Base-by-base conservation (phyloP, 352 stramenopile species). In the Globisporangium paddicum region DNA sequence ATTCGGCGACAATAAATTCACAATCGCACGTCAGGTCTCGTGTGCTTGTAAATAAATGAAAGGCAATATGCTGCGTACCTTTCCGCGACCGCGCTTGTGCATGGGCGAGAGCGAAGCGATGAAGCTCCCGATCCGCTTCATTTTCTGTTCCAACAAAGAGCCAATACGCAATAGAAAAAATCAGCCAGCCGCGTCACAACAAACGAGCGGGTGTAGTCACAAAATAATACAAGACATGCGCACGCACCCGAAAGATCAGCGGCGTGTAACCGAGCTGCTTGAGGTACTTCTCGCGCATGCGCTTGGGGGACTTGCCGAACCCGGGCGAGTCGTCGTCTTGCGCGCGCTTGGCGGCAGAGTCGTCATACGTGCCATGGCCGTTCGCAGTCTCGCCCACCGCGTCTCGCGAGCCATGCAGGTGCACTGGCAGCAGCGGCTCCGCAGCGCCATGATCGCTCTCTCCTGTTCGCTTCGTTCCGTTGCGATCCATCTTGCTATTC, bases 191-290 rank as follows among this genome's bases (percentile, higher is more conserved):
- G 14, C 19, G 25, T 51, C 19, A 41, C 16, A n/a, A 26, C 2
- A 30, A 32, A 58, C 18, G 38, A 34, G 16, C 26, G 23, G 18
- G 18, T 8, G 2, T 7, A n/a, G 37, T 11, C 53, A 60, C 4
- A 18, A 49, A 5, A 49, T 3, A 18, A 37, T 4, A 46, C 9
- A 18, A 64, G 19, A 53, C 26, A 26, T 28, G 34, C 32, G 13
- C 62, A 58, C 65, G 58, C 41, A 90, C 83, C 67, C 81, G 77
- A 58, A 93, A 93, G 69, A 86, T 81, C 11, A 93, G 76, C 42
- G 83, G 81, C 57, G 81, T 89, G 73, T 91, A 93, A 25, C 81
- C 81, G 9, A 91, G 66, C 63, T 84, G 75, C 58, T 87, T 83
- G 56, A 89, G 59, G 62, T 91, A 93, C 26, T 71, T 81, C 34